phyloP scores from a whole-genome alignment of 805 yeast genomes.

The Sungouiozyma intestinalis region DNA sequence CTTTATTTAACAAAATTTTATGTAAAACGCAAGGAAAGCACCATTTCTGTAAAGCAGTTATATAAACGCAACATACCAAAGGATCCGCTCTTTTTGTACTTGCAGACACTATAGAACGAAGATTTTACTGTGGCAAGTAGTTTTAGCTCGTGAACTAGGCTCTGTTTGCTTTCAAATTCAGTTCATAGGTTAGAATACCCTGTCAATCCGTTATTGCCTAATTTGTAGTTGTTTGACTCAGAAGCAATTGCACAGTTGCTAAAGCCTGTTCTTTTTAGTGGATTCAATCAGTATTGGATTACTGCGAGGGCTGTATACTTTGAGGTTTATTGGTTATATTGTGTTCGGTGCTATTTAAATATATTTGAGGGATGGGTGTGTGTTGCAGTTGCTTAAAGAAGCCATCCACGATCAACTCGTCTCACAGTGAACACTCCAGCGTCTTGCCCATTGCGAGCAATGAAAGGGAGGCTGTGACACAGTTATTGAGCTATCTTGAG shows the following conservation, averaged over 20 bases:
- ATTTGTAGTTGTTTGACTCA: too few species aligned
- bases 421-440: conserved; percentile 34
- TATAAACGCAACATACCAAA: too few species aligned
- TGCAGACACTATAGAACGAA: too few species aligned
- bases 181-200: too few species aligned
- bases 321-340: not conserved
- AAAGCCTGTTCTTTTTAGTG: too few species aligned
- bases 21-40: not conserved
- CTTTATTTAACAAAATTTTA: not conserved
- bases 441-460: conserved; percentile 83
- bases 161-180: too few species aligned
- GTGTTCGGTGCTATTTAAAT: not conserved
- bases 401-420: conserved; percentile 9
- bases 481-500: conserved; percentile 78
- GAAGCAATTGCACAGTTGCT: too few species aligned
- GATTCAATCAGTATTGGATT: not conserved
- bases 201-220: too few species aligned
- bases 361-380: conserved; percentile 34
- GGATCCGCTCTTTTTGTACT: too few species aligned
- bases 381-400: conserved; percentile 39
- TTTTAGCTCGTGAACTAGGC: too few species aligned
- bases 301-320: not conserved
- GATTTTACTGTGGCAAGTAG: too few species aligned
- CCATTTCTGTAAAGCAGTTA: not conserved
- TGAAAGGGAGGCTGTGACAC: conserved; percentile 93